These are phyloP conservation scores for Tulasnella sp. DNA, from an alignment of 768 basidiomycete species.

Conservation along the genomic window DNA sequence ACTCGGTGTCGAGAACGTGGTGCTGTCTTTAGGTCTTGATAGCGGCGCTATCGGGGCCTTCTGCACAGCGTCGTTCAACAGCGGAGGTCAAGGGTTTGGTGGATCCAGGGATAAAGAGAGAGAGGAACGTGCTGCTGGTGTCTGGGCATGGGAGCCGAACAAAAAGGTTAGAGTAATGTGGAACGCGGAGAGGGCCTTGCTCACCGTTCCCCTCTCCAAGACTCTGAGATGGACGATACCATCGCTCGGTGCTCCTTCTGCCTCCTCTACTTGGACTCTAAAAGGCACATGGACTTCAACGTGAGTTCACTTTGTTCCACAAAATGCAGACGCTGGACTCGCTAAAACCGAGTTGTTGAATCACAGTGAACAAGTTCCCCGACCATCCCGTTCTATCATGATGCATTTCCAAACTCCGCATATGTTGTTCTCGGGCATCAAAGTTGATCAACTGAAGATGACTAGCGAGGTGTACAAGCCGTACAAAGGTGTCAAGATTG, in stretches of 20 bases:
- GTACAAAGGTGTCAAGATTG: conserved; percentile 82
- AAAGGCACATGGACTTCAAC: conserved; percentile 71
- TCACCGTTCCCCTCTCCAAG: conserved; percentile 40
- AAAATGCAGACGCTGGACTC: neutral
- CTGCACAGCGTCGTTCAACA: conserved; percentile 52
- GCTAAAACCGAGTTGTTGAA: neutral
- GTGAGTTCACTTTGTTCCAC: conserved; percentile 43
- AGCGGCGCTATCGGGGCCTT: conserved; percentile 67
- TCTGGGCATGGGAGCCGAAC: conserved; percentile 76
- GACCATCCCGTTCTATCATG: conserved; percentile 72
- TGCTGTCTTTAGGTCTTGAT: conserved; percentile 72
- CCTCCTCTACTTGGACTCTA: conserved; percentile 65
- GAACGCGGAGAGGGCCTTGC: neutral
- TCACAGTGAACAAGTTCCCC: conserved; percentile 45
- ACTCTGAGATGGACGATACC: conserved; percentile 76
- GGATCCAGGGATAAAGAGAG: conserved; percentile 26
- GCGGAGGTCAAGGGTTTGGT: conserved; percentile 24
- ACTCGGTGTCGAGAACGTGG: conserved; percentile 52
- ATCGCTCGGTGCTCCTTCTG: conserved; percentile 44
- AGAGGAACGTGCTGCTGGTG: conserved; percentile 48
- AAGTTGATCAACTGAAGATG: conserved; percentile 80
- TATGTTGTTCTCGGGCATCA: conserved; percentile 72
- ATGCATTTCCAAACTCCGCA: conserved; percentile 66
- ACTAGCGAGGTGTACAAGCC: conserved; percentile 81
- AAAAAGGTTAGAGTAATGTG: conserved; percentile 47